These are phyloP conservation scores for Pseudopyricularia cyperi DNA, from an alignment of 2,329 filamentous ascomycete genomes.

Conservation along the genomic window DNA sequence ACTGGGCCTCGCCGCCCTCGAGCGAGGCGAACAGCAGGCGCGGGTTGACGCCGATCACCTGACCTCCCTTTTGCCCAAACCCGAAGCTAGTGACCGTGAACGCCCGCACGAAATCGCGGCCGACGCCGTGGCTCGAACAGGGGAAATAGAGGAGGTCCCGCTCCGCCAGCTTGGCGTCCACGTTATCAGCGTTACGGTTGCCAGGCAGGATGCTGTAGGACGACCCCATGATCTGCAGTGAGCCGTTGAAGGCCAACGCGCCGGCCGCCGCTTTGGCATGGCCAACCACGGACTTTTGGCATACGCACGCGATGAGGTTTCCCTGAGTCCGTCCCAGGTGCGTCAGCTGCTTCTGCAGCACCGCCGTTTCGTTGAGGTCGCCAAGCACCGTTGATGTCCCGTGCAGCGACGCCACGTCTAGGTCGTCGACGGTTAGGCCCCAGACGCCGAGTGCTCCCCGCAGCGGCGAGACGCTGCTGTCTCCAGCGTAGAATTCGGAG, in stretches of 20 bases:
- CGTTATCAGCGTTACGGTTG: constrained; percentile 22
- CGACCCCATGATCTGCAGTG: constrained; percentile 19
- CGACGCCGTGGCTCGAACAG: neutral
- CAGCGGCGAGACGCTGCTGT: constrained; percentile 82
- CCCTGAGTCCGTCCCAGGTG: constrained; percentile 20
- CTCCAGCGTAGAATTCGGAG: constrained; percentile 68
- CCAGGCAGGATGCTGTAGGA: constrained; percentile 16
- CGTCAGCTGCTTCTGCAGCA: constrained; percentile 20
- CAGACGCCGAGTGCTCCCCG: constrained; percentile 93
- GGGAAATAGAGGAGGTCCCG: constrained; percentile 20
- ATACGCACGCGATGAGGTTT: constrained; percentile 17
- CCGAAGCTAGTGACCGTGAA: constrained; percentile 27
- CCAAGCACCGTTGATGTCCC: constrained; percentile 24
- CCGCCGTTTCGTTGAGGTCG: constrained; percentile 23
- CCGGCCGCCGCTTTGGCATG: constrained; percentile 21
- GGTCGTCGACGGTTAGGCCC: constrained; percentile 94
- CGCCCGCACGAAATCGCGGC: constrained; percentile 15
- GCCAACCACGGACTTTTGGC: constrained; percentile 23
- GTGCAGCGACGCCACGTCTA: constrained; percentile 87
- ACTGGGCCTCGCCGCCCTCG: constrained; percentile 4
- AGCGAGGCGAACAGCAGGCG: constrained; percentile 20
- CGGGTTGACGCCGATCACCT: constrained; percentile 21
- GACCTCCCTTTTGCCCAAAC: constrained; percentile 29
- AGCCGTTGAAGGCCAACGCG: constrained; percentile 24
- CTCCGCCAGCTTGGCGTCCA: constrained; percentile 16